Evolutionary conservation across 441 rosid species (phyloP).

Genomic region (Populus hybrid): DNA sequence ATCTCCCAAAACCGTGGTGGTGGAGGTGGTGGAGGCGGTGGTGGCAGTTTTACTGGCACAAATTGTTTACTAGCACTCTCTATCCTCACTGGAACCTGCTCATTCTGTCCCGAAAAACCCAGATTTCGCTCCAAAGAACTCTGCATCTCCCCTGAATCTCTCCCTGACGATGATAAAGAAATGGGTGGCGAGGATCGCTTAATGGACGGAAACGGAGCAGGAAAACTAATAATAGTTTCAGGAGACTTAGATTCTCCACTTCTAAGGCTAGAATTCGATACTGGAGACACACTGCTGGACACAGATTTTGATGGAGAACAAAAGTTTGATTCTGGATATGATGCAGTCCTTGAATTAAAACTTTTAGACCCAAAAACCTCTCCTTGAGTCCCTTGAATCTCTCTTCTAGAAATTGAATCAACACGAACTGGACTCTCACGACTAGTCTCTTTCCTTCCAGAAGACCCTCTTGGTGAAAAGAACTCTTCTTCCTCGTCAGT

Average conservation of each 20-base stretch:
- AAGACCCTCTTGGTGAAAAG: constrained; percentile 83
- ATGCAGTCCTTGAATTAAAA: constrained; percentile 52
- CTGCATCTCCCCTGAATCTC: constrained; percentile 24
- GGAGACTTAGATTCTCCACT: constrained; percentile 46
- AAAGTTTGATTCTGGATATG: constrained; percentile 51
- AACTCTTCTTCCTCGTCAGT: constrained; percentile 64
- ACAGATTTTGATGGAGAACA: constrained; percentile 51
- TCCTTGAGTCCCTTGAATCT: constrained; percentile 13
- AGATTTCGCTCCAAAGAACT: constrained; percentile 30
- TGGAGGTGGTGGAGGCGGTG: constrained; percentile 60
- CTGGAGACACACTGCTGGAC: constrained; percentile 36
- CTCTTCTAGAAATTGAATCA: constrained; percentile 46
- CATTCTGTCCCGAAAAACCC: constrained; percentile 14
- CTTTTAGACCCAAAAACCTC: constrained; percentile 39
- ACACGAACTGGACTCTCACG: constrained; percentile 32
- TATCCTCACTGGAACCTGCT: constrained; percentile 9
- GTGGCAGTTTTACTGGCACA: constrained; percentile 42
- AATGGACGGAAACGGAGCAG: constrained; percentile 25
- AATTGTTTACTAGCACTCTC: constrained; percentile 8
- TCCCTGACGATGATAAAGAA: constrained; percentile 26
- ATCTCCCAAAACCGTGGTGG: constrained; percentile 47
- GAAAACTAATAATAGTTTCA: constrained; percentile 30
- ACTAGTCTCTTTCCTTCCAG: constrained; percentile 34
- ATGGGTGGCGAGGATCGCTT: constrained; percentile 27
- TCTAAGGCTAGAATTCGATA: constrained; percentile 30